A percentile compares a stretch with the other conserved stretches of the same genome.
phyloP scores from a whole-genome alignment of 169 alveolate genomes.

The Plasmodium blacklocki region DNA sequence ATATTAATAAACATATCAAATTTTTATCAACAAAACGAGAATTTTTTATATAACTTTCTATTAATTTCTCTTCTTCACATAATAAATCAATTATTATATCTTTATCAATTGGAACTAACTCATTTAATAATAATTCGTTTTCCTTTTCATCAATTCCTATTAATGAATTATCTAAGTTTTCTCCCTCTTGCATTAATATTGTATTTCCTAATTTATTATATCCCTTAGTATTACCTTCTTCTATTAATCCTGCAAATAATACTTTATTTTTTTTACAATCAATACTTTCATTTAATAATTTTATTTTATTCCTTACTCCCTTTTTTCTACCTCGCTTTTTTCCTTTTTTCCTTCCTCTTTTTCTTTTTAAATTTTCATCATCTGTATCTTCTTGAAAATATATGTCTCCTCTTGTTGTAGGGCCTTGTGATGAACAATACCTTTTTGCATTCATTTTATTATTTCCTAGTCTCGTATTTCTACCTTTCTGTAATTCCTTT shows the following conservation, averaged over 20 bases:
- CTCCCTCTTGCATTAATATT: background rate
- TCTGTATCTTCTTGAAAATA: background rate
- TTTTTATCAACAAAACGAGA: conserved; percentile 63
- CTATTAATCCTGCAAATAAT: background rate
- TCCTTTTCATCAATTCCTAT: conserved; percentile 11
- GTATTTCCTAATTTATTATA: conserved; percentile 8
- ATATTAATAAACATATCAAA: conserved; percentile 27
- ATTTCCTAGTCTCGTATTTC: background rate
- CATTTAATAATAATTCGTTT: conserved; percentile 27
- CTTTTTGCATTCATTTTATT: background rate
- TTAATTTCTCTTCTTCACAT: conserved; percentile 65
- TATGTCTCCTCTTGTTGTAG: background rate
- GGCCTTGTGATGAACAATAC: background rate
- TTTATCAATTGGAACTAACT: conserved; percentile 52
- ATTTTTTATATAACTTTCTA: conserved; percentile 51
- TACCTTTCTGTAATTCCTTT: conserved; percentile 1
- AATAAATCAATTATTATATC: conserved; percentile 61
- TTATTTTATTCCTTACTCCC: conserved; percentile 40
- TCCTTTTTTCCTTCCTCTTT: conserved; percentile 48
- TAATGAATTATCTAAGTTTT: background rate
- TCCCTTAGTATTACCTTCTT: background rate
- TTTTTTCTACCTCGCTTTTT: conserved; percentile 56
- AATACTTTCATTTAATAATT: background rate
- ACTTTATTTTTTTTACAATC: background rate
- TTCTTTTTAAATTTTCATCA: conserved; percentile 10